Evolutionary conservation across 208 protist genomes (phyloP).

Genomic region (Phytomonas sp.): DNA sequence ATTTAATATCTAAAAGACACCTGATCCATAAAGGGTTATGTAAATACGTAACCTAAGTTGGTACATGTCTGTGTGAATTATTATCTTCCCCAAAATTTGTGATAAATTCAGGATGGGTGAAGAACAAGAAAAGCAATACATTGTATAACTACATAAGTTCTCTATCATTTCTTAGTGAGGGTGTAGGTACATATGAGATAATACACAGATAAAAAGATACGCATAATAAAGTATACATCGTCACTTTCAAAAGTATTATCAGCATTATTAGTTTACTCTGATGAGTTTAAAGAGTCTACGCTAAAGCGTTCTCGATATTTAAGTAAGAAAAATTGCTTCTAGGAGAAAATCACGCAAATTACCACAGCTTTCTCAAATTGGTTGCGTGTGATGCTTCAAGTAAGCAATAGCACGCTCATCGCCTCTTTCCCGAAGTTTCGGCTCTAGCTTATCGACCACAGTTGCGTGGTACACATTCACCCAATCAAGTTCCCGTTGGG

Average conservation of each 20-base stretch:
- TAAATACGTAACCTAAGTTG: not conserved
- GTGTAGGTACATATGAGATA: not conserved
- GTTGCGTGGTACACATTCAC: conserved; percentile 74
- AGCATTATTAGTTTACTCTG: not conserved
- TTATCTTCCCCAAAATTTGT: not conserved
- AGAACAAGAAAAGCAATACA: not conserved
- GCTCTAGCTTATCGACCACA: conserved; percentile 34
- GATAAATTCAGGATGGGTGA: not conserved
- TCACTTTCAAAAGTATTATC: not conserved
- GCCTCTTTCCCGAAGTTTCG: conserved; percentile 29
- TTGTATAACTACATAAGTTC: not conserved
- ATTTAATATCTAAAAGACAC: not conserved
- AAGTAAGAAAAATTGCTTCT: not conserved
- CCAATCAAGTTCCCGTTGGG: conserved; percentile 46
- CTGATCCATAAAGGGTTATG: not conserved
- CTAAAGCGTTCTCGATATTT: not conserved
- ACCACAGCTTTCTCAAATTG: conserved; percentile 14
- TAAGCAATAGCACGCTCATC: conserved; percentile 58
- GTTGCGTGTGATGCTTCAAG: conserved; percentile 60
- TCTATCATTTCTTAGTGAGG: not conserved
- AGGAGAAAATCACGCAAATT: not conserved
- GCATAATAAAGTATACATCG: not conserved
- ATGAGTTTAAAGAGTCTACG: not conserved
- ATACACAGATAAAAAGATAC: conserved; percentile 3
- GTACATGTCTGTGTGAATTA: not conserved